Conservation (phyloP, 768 basidiomycete genomes). For the Calocybe cyanea region DNA sequence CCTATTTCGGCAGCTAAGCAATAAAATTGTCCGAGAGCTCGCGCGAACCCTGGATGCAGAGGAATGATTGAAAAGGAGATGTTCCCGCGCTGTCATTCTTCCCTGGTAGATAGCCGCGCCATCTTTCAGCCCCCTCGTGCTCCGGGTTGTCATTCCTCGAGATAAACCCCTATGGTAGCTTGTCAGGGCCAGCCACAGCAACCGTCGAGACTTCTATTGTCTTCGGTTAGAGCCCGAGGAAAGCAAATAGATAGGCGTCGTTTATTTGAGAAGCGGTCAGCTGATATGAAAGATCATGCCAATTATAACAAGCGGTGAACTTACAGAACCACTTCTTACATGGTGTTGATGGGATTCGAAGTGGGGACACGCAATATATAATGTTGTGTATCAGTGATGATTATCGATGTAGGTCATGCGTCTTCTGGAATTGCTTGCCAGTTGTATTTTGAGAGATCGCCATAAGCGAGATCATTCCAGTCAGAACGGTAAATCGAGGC, state of each 20-base stretch:
- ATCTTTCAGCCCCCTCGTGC: neutral
- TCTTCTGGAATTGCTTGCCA: too few relatives aligned
- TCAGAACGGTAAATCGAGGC: neutral
- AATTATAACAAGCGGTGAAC: neutral
- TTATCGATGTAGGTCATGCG: too few relatives aligned
- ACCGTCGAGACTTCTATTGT: too few relatives aligned
- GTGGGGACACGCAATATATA: too few relatives aligned
- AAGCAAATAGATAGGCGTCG: too few relatives aligned
- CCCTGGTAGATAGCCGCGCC: neutral
- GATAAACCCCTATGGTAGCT: neutral
- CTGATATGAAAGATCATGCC: slow-evolving; percentile 4
- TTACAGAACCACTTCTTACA: too few relatives aligned
- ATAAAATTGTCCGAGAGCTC: slow-evolving; percentile 10
- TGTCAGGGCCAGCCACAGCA: neutral
- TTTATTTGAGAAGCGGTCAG: neutral
- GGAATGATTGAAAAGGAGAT: neutral
- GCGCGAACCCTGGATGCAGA: slow-evolving; percentile 12
- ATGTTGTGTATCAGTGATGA: too few relatives aligned
- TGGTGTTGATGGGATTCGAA: too few relatives aligned
- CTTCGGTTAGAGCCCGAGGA: too few relatives aligned
- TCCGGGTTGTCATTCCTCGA: slow-evolving; percentile 1
- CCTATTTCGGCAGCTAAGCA: slow-evolving; percentile 4
- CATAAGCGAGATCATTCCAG: neutral
- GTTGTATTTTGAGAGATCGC: neutral
- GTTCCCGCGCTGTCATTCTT: slow-evolving; percentile 18